phyloP scores from a whole-genome alignment of 257 asterid species.

The Ballota nigra region DNA sequence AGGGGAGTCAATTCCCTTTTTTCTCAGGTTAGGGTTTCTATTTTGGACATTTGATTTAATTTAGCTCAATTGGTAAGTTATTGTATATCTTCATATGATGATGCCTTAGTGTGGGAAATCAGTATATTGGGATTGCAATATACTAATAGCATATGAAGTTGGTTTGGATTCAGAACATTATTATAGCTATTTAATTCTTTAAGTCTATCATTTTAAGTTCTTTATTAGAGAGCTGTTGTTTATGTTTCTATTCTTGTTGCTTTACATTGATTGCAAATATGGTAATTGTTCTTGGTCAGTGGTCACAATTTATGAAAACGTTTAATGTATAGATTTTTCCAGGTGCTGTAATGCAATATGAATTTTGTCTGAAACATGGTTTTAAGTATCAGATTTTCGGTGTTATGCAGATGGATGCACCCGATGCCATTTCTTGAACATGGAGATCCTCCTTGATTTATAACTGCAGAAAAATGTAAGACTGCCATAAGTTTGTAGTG shows the following conservation, averaged over 20 bases:
- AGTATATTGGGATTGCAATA: neutral
- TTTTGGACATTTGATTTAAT: neutral
- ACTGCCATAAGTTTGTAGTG: slow-evolving; percentile 13
- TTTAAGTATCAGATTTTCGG: neutral
- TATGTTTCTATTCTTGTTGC: neutral
- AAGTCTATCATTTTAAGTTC: neutral
- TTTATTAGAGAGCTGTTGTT: neutral
- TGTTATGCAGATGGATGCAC: slow-evolving; percentile 30
- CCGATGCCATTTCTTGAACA: slow-evolving; percentile 20
- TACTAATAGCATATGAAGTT: slow-evolving; percentile 6
- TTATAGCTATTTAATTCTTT: neutral
- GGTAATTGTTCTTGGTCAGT: neutral
- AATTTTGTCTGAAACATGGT: neutral
- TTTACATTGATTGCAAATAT: neutral
- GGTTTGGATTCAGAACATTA: neutral
- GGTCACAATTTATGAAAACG: neutral
- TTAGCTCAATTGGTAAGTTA: neutral
- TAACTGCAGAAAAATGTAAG: slow-evolving; percentile 25
- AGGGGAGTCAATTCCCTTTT: neutral
- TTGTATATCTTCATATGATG: neutral
- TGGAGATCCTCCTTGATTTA: slow-evolving; percentile 23
- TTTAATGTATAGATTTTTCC: neutral
- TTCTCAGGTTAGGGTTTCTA: slow-evolving; percentile 45
- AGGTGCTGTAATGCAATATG: neutral
- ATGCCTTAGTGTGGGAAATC: neutral